phyloP scores from a whole-genome alignment of 1,139 yeast species.

The Debaryomyces robertsiae region DNA sequence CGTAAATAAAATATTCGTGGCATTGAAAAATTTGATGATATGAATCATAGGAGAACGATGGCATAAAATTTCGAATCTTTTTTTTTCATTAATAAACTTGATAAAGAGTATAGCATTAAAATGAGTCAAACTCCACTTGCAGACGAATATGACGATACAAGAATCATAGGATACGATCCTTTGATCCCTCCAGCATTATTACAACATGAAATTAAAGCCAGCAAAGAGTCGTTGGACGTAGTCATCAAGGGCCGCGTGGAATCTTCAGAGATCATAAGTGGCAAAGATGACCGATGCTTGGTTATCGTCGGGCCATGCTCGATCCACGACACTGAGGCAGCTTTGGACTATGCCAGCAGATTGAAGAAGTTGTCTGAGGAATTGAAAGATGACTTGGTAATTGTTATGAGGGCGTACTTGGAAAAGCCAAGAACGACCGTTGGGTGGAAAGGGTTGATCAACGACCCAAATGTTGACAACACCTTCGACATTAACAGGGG shows the following conservation, averaged over 20 bases:
- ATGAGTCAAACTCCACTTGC: conserved; percentile 58
- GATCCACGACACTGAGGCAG: conserved; percentile 87
- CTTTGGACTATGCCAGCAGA: conserved; percentile 81
- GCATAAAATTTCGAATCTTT: neutral
- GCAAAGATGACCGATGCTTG: conserved; percentile 77
- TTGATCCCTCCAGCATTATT: conserved; percentile 84
- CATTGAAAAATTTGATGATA: conserved; percentile 1
- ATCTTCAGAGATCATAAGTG: conserved; percentile 69
- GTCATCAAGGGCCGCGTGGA: conserved; percentile 79
- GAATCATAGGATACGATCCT: conserved; percentile 90
- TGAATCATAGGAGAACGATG: neutral
- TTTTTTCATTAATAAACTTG: too few species aligned
- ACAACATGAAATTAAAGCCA: conserved; percentile 76
- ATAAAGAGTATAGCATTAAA: conserved; percentile 2
- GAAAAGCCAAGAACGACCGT: conserved; percentile 99
- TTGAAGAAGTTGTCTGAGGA: conserved; percentile 69
- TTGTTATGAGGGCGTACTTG: conserved; percentile 95
- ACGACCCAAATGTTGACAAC: conserved; percentile 93
- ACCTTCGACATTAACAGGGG: conserved; percentile 96
- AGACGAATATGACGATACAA: conserved; percentile 82
- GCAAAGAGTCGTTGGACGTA: conserved; percentile 59
- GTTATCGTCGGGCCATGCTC: conserved; percentile 96
- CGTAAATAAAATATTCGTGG: neutral
- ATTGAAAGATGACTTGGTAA: conserved; percentile 71
- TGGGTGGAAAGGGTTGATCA: conserved; percentile 98